Conservation (phyloP, 495 filamentous ascomycete species). For the Xylaria cubensis region DNA sequence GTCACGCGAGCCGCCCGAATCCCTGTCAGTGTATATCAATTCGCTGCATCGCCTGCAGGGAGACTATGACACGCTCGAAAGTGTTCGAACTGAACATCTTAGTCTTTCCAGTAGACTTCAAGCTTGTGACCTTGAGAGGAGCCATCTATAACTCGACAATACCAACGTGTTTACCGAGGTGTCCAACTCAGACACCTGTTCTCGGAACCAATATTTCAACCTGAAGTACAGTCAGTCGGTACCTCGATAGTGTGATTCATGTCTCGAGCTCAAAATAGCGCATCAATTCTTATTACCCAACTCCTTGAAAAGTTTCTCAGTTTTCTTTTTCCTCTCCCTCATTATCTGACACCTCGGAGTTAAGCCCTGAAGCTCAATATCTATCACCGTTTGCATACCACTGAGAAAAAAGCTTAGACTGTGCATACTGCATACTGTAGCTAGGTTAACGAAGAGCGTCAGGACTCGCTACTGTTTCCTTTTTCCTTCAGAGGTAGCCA, state of each 20-base stretch:
- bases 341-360: background rate
- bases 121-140: background rate
- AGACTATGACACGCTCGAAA: background rate
- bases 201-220: background rate
- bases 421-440: background rate
- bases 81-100: background rate
- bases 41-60: background rate
- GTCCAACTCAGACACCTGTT: background rate
- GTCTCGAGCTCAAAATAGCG: conserved; percentile 20
- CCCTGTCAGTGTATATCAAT: conserved; percentile 6
- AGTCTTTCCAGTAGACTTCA: background rate
- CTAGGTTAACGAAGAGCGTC: background rate
- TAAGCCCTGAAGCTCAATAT: background rate
- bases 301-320: background rate
- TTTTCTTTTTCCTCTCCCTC: background rate
- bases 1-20: conserved; percentile 15
- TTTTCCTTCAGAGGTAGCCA: background rate
- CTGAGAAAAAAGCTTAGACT: background rate
- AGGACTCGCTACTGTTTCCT: background rate
- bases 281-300: background rate
- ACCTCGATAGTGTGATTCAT: background rate
- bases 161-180: background rate
- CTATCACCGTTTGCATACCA: background rate
- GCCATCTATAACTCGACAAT: background rate
- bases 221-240: background rate